These are phyloP conservation scores for Stropharia rugosoannulata DNA, from an alignment of 768 basidiomycete species.

Conservation along the genomic window DNA sequence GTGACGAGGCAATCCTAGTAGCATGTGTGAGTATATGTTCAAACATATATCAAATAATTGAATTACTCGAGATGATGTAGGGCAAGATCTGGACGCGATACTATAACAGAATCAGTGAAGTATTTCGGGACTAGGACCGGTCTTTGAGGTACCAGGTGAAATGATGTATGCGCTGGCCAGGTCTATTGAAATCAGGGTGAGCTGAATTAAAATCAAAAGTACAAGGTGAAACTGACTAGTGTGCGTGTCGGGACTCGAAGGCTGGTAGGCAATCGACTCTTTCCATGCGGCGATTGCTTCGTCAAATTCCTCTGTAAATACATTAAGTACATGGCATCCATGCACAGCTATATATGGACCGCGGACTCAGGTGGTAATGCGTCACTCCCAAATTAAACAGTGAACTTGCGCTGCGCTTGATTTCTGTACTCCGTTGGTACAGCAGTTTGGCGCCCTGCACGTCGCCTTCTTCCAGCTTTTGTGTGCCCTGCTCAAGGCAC, in stretches of 20 bases:
- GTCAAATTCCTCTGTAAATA: slow-evolving; percentile 75
- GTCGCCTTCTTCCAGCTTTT: slow-evolving; percentile 85
- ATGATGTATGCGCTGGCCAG: slow-evolving; percentile 89
- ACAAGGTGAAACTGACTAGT: slow-evolving; percentile 58
- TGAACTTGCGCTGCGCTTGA: slow-evolving; percentile 76
- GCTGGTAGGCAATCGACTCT: slow-evolving; percentile 78
- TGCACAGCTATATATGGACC: background rate
- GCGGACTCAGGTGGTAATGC: slow-evolving; percentile 84
- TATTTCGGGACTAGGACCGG: background rate
- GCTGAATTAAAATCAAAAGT: slow-evolving; percentile 4
- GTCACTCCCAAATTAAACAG: slow-evolving; percentile 90
- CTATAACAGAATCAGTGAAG: slow-evolving; percentile 29
- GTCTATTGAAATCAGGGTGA: slow-evolving; percentile 41
- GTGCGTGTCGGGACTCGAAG: slow-evolving; percentile 83
- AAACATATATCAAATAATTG: slow-evolving; percentile 4
- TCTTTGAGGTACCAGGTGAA: slow-evolving; percentile 41
- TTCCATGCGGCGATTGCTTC: slow-evolving; percentile 87
- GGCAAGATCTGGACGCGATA: slow-evolving; percentile 82
- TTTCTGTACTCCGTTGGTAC: slow-evolving; percentile 78
- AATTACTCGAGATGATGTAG: slow-evolving; percentile 79
- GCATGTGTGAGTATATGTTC: slow-evolving; percentile 27
- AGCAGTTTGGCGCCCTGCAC: slow-evolving; percentile 74
- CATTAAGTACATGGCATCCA: background rate
- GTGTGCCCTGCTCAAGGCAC: slow-evolving; percentile 81
- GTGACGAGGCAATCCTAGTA: slow-evolving; percentile 74